phyloP scores from a whole-genome alignment of 2,329 filamentous ascomycete genomes.

The Aspergillus persii region DNA sequence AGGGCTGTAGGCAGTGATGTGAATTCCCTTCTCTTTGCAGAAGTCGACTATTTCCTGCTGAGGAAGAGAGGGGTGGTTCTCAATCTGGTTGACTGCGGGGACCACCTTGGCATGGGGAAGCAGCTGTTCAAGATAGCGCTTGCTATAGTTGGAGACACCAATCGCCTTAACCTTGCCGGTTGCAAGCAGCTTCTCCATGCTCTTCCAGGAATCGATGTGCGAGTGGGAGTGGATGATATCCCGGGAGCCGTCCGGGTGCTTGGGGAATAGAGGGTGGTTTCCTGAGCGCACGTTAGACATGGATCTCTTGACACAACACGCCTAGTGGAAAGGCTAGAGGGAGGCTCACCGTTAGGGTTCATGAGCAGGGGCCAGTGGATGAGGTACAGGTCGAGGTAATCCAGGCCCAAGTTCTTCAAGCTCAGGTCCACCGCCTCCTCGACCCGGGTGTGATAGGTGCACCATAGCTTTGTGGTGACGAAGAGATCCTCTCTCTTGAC shows the following conservation, averaged over 20 bases:
- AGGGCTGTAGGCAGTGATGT: constrained; percentile 53
- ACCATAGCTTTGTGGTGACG: constrained; percentile 83
- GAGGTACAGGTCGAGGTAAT: constrained; percentile 78
- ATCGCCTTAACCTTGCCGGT: constrained; percentile 57
- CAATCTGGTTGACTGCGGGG: constrained; percentile 77
- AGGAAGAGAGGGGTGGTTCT: constrained; percentile 70
- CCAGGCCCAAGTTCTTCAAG: constrained; percentile 69
- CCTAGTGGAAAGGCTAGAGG: background rate
- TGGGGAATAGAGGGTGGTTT: constrained; percentile 60
- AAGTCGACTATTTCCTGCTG: constrained; percentile 54
- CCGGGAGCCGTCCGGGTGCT: constrained; percentile 67
- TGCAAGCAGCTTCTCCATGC: constrained; percentile 59
- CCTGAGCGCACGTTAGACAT: constrained; percentile 18
- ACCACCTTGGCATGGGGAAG: constrained; percentile 57
- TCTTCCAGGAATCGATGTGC: constrained; percentile 75
- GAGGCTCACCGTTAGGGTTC: constrained; percentile 65
- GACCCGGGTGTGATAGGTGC: constrained; percentile 69
- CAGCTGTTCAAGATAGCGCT: constrained; percentile 54
- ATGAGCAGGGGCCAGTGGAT: constrained; percentile 80
- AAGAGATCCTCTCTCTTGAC: constrained; percentile 77
- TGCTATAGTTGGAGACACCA: constrained; percentile 60
- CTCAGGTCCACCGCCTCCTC: constrained; percentile 70
- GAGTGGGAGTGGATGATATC: constrained; percentile 69
- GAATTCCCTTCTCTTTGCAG: constrained; percentile 51
- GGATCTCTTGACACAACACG: background rate